These are phyloP conservation scores for Hypoxylon cercidicola DNA, from an alignment of 495 filamentous ascomycete species.

Conservation along the genomic window DNA sequence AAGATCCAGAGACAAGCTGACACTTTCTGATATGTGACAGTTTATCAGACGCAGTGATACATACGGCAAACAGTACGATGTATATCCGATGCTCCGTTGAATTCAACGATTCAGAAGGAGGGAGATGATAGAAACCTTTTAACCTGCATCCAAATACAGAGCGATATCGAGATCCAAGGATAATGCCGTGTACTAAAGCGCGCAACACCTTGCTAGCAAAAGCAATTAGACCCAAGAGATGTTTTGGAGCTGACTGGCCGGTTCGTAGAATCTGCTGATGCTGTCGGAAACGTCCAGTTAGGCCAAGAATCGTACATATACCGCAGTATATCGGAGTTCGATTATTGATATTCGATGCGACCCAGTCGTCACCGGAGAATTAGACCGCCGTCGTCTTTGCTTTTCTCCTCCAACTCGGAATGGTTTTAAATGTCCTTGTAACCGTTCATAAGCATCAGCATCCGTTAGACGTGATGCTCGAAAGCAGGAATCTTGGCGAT, in stretches of 20 bases:
- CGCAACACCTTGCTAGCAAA: conserved; percentile 11
- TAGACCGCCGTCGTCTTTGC: conserved; percentile 20
- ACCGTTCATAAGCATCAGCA: neutral
- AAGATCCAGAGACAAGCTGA: conserved; percentile 13
- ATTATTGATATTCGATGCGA: conserved; percentile 3
- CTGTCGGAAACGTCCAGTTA: conserved; percentile 25
- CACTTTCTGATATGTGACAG: conserved; percentile 13
- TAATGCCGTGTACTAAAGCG: conserved; percentile 18
- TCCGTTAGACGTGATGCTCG: conserved; percentile 5
- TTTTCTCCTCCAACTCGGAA: conserved; percentile 13
- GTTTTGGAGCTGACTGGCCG: conserved; percentile 24
- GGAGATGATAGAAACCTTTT: conserved; percentile 13
- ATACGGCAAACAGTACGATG: conserved; percentile 7
- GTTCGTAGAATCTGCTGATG: conserved; percentile 30
- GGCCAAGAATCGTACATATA: conserved; percentile 23
- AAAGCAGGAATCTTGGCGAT: conserved; percentile 1
- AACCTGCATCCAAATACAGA: conserved; percentile 19
- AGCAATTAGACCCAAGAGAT: conserved; percentile 21
- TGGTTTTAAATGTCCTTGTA: neutral
- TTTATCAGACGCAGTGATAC: neutral
- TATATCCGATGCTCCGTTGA: conserved; percentile 10
- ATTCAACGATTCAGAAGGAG: conserved; percentile 9
- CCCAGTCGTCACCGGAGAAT: conserved; percentile 17
- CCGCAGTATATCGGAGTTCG: neutral
- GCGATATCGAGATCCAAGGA: conserved; percentile 19